Base-by-base conservation (phyloP, 306 rosid genomes). In the Amphicarpaea edgeworthii region DNA sequence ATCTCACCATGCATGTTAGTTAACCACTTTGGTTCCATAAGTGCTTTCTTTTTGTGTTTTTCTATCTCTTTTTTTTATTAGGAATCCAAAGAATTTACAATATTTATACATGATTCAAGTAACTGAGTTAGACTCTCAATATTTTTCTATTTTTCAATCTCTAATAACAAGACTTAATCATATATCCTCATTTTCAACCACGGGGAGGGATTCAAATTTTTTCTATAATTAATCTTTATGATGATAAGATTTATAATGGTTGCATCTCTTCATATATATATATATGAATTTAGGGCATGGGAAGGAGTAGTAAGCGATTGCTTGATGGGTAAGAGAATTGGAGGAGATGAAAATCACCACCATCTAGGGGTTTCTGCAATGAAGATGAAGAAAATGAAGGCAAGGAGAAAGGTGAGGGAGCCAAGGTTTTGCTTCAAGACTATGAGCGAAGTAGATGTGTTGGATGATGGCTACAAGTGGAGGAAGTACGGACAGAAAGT, bases 401-500 rank as follows among this genome's bases (percentile, higher is more conserved):
- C 82, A 73, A 85, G 99, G 75, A 90, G 97, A 75, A 96, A 90
- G 73, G 98, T 96, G 83, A 89, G 99, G 63, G 99, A 92, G 63
- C 99, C 99, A 51, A 90, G 99, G 85, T 96, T 96, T 87, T 90
- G 97, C 83, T 96, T 96, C 93, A 93, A 96, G 88, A 96, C 99
- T n/a, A 71, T 96, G 91, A 96, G 97, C 61, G 98, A 96, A 38
- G 96, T 96, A 7, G 99, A 96, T 88, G 99, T 96, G 69, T 85
- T 96, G 76, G 99, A 96, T 72, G 99, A 96, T 87, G 99, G 99
- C 50, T 96, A 96, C 93, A 96, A 96, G 59, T 96, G 99, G 99
- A 91, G 99, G 60, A 96, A 96, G 86, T 96, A 96, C 77, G 99
- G 99, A 58, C 99, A 96, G 87, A 96, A 96, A 87, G 99, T 96